Base-by-base conservation (phyloP, 371 early-diverging fungal species). In the Chytridiales sp. region DNA sequence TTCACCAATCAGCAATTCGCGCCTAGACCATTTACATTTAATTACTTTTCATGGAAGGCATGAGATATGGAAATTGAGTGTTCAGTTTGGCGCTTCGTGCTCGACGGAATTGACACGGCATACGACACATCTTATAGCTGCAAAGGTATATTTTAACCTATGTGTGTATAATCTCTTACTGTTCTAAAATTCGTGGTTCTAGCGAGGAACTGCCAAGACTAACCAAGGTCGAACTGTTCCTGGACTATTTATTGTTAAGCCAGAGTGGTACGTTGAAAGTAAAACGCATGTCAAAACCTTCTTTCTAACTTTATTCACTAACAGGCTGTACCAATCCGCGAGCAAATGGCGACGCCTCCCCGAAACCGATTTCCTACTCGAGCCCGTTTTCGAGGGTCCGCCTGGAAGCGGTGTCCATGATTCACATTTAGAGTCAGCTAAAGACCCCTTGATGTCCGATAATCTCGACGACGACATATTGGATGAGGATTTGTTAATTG, bases 51-150 rank as follows among this genome's bases (percentile, higher is more conserved):
- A 27, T 21, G 2, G 21, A 4, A 65, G 72, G 34, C 69, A 73
- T 13, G 89, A 91, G 52, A 80, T 87, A 32, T 90, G 91, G 91
- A 74, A 81, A 50, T 73, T 81, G 64, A 90, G 90, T 3, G 64
- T 64, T 38, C 72, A 76, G 6, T 90, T 87, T 77, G 91, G 91
- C 2, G 92, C 89, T 0, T 57, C 61, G 27, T 90, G 90, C 55
- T 75, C 73, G 0, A 64, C 59, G 0, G 81, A 86, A 2, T 56
- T 89, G 36, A 73, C 70, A n/a, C 67, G 71, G 0, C 68, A 77
- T 19, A 81, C 86, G 22, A 91, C 93, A 0, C 93, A 93, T 61
- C 70, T 93, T 3, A 79, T 93, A 30, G 88, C 91, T 15, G 79
- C 80, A n/a, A 84, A 85, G 73, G 49, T 35, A 59, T 67, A 35